Conservation (phyloP, 2,329 filamentous ascomycete species). For the Dothiorella sarmentorum region DNA sequence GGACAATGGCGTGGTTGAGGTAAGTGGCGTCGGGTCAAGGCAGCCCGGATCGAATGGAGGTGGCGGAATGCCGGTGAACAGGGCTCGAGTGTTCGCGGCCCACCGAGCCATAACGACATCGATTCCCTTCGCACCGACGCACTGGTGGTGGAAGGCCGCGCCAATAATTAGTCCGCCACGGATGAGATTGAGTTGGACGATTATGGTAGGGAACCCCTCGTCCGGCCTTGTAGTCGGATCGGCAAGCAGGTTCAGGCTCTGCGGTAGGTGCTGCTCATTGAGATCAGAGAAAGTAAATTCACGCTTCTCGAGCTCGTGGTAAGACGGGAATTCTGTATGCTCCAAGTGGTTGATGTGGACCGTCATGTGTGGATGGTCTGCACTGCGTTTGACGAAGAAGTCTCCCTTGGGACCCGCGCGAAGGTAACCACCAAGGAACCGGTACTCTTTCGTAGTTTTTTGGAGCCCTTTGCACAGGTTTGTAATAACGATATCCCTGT, state of each 20-base stretch:
- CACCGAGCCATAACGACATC: slow-evolving; percentile 28
- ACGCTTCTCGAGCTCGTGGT: slow-evolving; percentile 21
- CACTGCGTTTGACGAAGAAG: slow-evolving; percentile 21
- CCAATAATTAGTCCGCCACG: slow-evolving; percentile 28
- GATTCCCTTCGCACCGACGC: slow-evolving; percentile 25
- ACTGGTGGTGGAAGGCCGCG: slow-evolving; percentile 27
- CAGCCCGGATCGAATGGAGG: slow-evolving; percentile 1
- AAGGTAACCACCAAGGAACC: slow-evolving; percentile 20
- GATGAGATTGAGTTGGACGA: slow-evolving; percentile 30
- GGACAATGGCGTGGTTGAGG: background rate
- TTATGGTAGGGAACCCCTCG: slow-evolving; percentile 15
- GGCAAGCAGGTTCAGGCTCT: background rate
- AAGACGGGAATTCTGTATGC: slow-evolving; percentile 20
- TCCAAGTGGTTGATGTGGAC: slow-evolving; percentile 19
- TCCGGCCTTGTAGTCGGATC: background rate
- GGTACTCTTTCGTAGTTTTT: slow-evolving; percentile 20
- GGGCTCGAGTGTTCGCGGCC: slow-evolving; percentile 26
- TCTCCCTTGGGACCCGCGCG: slow-evolving; percentile 20
- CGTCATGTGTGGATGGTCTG: slow-evolving; percentile 16
- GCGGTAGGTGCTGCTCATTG: slow-evolving; percentile 15
- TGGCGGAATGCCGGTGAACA: slow-evolving; percentile 19
- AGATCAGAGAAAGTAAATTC: slow-evolving; percentile 21
- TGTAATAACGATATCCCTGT: slow-evolving; percentile 9
- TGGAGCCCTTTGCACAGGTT: slow-evolving; percentile 22
- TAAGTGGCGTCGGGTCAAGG: slow-evolving; percentile 13